These are phyloP conservation scores for Allium fistulosum DNA, from an alignment of 106 monocot species.

Conservation along the genomic window DNA sequence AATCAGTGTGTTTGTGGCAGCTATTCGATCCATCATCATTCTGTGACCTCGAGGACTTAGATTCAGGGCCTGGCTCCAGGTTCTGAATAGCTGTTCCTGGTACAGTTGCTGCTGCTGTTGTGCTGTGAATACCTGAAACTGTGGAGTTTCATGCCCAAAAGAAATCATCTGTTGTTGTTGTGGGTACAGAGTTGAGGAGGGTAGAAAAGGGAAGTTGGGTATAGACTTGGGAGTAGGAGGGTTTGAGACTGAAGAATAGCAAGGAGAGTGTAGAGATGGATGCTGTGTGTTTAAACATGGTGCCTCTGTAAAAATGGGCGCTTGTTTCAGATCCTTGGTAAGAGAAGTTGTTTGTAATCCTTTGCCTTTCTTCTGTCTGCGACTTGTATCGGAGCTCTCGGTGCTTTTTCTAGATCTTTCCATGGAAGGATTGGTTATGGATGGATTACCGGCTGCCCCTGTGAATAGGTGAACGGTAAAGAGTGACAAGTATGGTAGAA, in stretches of 20 bases:
- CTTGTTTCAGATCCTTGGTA: neutral
- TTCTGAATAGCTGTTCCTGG: slow-evolving; percentile 17
- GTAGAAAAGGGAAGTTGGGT: neutral
- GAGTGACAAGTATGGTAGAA: neutral
- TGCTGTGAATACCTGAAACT: neutral
- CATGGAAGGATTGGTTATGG: neutral
- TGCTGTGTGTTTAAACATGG: neutral
- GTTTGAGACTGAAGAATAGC: neutral
- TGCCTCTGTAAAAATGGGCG: slow-evolving; percentile 3
- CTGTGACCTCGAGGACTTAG: slow-evolving; percentile 39
- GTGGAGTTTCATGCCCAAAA: slow-evolving; percentile 8
- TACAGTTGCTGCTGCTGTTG: slow-evolving; percentile 6
- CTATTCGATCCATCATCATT: slow-evolving; percentile 22
- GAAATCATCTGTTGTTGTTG: slow-evolving; percentile 39
- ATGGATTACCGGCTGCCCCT: neutral
- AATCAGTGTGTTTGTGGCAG: neutral
- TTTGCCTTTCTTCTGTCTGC: slow-evolving; percentile 2
- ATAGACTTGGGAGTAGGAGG: neutral
- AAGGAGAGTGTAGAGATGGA: neutral
- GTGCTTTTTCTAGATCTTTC: slow-evolving; percentile 1
- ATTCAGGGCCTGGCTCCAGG: slow-evolving; percentile 35
- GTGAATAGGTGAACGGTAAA: neutral
- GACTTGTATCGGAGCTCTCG: neutral
- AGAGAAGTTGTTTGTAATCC: neutral
- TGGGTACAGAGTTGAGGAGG: neutral